These are phyloP conservation scores for Xerocomellus amylosporus DNA, from an alignment of 768 basidiomycete species.

Conservation along the genomic window DNA sequence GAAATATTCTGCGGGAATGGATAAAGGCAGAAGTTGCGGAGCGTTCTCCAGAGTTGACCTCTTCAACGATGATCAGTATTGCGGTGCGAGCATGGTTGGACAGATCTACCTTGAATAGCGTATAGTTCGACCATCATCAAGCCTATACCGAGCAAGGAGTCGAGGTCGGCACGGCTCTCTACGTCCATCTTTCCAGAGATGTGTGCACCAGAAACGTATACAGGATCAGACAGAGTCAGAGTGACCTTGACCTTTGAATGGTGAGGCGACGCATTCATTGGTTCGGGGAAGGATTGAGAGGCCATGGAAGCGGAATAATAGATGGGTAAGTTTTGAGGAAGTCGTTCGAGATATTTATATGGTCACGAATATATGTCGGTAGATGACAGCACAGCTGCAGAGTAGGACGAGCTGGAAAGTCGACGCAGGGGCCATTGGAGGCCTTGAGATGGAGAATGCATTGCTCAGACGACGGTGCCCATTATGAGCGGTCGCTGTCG, in stretches of 20 bases:
- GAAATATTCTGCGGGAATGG: constrained; percentile 67
- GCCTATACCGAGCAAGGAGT: constrained; percentile 64
- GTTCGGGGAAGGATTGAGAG: constrained; percentile 43
- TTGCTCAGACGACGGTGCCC: constrained; percentile 15
- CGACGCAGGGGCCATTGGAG: constrained; percentile 14
- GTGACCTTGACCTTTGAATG: constrained; percentile 78
- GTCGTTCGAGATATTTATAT: constrained; percentile 10
- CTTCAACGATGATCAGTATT: constrained; percentile 36
- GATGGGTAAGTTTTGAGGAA: not conserved
- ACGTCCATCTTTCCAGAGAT: constrained; percentile 77
- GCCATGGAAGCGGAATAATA: constrained; percentile 21
- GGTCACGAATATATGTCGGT: constrained; percentile 5
- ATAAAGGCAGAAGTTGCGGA: constrained; percentile 78
- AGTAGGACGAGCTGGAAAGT: constrained; percentile 3
- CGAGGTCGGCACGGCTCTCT: constrained; percentile 69
- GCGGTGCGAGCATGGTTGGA: not conserved
- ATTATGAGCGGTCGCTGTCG: constrained; percentile 18
- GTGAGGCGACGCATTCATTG: constrained; percentile 79
- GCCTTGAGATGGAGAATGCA: not conserved
- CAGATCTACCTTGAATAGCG: constrained; percentile 59
- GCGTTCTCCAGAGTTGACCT: constrained; percentile 73
- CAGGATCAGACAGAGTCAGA: constrained; percentile 53
- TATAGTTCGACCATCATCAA: constrained; percentile 76
- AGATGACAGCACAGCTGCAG: constrained; percentile 3
- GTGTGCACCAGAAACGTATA: constrained; percentile 63